Base-by-base conservation (phyloP, 805 yeast genomes). In the Ogataea pignaliae region DNA sequence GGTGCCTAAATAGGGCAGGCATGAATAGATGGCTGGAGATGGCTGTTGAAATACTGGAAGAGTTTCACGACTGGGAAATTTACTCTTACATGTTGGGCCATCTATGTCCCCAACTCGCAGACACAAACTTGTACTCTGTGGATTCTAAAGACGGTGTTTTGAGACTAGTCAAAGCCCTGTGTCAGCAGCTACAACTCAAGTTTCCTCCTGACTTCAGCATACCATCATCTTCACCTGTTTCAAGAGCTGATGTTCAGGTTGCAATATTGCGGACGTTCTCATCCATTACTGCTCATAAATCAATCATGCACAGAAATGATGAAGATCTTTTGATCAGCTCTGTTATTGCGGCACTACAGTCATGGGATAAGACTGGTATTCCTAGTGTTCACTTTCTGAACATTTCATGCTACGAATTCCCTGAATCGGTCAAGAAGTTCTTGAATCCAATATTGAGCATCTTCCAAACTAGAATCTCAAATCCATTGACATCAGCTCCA, bases 341-440 rank as follows among this genome's bases (percentile, higher is more conserved):
- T 0, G 68, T 84, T 26, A 67, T 83, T 11, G 64, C 72, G 37
- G 86, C 87, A 0, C 63, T 86, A 42, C 75, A 80, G 16, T 80
- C 88, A 1, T 84, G 90, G 87, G 88, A 88, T 47, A 78, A 78
- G 47, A 80, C 95, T 0, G 86, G 88, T 0, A 76, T 83, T 31
- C 88, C 95, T 3, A 79, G 88, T 51, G 76, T 89, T 28, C 88
- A 88, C 53, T 81, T 83, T 36, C 66, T 90, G 45, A 79, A 85
- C 5, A 72, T 85, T 2, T 85, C 91, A 52, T 84, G 95, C 58
- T 88, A 85, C 59, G 96, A 87, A 57, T 71, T 85, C 30, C 95
- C 96, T 1, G 59, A 72, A 10, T 79, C 91, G 0, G 72, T 89
- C 43, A 85, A 83, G 59, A 81, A 83, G 54, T 83, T 71, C 53